phyloP scores from a whole-genome alignment of 805 yeast genomes.

The Wickerhamiella kazuoi region DNA sequence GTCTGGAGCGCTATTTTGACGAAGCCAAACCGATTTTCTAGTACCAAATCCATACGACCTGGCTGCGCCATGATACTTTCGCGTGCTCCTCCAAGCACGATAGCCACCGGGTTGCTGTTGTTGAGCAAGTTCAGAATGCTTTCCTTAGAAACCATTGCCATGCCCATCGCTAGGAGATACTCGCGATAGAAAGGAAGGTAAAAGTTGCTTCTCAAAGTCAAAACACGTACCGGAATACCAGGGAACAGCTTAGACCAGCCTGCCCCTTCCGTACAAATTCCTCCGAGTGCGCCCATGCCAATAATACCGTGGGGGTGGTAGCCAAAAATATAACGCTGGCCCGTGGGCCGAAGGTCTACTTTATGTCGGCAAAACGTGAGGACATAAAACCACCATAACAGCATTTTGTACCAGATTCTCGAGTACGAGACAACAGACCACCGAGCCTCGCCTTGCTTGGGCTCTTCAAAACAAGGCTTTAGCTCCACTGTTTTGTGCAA shows the following conservation, averaged over 20 bases:
- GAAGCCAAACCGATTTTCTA: conserved; percentile 72
- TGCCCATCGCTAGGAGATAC: conserved; percentile 61
- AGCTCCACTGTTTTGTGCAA: conserved; percentile 52
- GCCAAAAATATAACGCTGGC: conserved; percentile 59
- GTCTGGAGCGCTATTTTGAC: conserved; percentile 67
- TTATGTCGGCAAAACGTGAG: conserved; percentile 1
- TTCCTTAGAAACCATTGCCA: conserved; percentile 62
- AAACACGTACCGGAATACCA: conserved; percentile 58
- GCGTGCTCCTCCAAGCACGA: conserved; percentile 93
- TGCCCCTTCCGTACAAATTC: conserved; percentile 67
- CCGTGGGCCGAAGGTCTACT: conserved; percentile 31
- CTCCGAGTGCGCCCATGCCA: conserved; percentile 78
- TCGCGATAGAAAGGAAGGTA: conserved; percentile 77
- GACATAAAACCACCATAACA: conserved; percentile 7
- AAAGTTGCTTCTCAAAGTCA: conserved; percentile 74
- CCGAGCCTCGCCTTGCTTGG: neutral
- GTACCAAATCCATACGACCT: conserved; percentile 44
- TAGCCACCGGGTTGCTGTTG: conserved; percentile 58
- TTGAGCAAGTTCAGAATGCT: conserved; percentile 50
- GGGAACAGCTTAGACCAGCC: conserved; percentile 55
- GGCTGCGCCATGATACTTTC: conserved; percentile 60
- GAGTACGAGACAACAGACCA: neutral
- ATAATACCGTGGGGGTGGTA: conserved; percentile 96
- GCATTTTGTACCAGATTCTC: conserved; percentile 1
- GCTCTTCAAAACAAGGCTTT: conserved; percentile 43